Conservation (phyloP, 345 rosid species). For the Citrus sp. region DNA sequence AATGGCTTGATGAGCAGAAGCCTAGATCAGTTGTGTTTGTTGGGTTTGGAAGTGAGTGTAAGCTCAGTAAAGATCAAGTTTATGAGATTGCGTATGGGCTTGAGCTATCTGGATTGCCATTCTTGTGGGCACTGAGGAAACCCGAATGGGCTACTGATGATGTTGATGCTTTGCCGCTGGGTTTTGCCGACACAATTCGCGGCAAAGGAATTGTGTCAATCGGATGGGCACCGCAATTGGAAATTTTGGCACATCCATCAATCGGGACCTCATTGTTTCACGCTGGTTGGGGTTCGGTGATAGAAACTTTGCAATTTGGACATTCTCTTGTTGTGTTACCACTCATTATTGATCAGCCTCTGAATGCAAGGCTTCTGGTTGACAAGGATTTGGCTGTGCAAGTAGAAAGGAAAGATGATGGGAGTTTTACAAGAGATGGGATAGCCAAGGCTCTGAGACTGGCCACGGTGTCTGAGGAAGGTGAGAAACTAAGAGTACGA, state of each 20-base stretch:
- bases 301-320: constrained; percentile 14
- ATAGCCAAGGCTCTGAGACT: constrained; percentile 10
- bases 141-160: constrained; percentile 6
- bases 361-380: constrained; percentile 15
- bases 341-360: constrained; percentile 4
- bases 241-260: constrained; percentile 15
- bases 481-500: not conserved
- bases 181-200: not conserved
- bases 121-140: constrained; percentile 6
- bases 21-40: not conserved
- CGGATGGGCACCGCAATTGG: constrained; percentile 17
- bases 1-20: not conserved
- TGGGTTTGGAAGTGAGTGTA: constrained; percentile 2
- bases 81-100: constrained; percentile 3
- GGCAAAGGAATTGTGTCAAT: constrained; percentile 4
- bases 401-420: constrained; percentile 20
- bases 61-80: not conserved
- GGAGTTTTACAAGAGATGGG: constrained; percentile 12
- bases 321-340: constrained; percentile 14
- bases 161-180: constrained; percentile 2
- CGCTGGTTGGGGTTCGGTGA: constrained; percentile 14
- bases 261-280: constrained; percentile 18
- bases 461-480: constrained; percentile 11
- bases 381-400: constrained; percentile 21
- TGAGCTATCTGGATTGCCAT: not conserved